Evolutionary conservation across 2,329 filamentous ascomycete species (phyloP), one percentile per base, ranked within the genome.

Genomic region (Colletotrichum coccodes): DNA sequence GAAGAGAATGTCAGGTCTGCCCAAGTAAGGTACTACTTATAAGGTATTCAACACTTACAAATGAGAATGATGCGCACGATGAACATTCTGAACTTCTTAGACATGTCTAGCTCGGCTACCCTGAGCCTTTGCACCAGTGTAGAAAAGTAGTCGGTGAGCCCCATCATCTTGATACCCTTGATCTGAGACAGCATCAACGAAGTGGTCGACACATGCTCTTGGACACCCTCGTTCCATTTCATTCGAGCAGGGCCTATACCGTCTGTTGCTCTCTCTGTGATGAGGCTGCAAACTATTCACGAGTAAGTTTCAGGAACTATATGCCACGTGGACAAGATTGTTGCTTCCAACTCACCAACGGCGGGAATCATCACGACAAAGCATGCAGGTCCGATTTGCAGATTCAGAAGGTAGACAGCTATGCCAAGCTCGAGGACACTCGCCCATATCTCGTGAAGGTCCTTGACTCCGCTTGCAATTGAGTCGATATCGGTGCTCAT

Each of bases 361-460:
- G 68, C 79, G 83, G 42, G 84, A 80, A 2, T 82, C 82, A 58
- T 86, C 67, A 8, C 73, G 80, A 74, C 66, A 28, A 72, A 61
- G 32, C 63, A 73, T 4, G 71, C 71, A 18, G 61, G 68, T 21
- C 71, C 72, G 7, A 74, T 70, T 60, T 72, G 68, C 26, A 50
- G 53, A 12, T 71, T 64, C 16, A 75, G 58, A 14, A 73, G 68
- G 7, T 60, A 57, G 11, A 75, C 49, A 11, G 69, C 72, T 1
- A 74, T 11, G 4, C 49, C 60, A 1, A 75, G 63, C 53, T 75
- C 72, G 11, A 75, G 60, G 3, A 64, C 28, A n/a, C 70, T 65
- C 1, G 72, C 70, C 72, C 72, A 73, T 26, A 60, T 60, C 38
- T 75, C 72, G 40, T 72, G 66, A 11, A 74, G 34, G 23, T 67